These are phyloP conservation scores for Datura wrightii DNA, from an alignment of 257 asterid genomes.

Conservation along the genomic window DNA sequence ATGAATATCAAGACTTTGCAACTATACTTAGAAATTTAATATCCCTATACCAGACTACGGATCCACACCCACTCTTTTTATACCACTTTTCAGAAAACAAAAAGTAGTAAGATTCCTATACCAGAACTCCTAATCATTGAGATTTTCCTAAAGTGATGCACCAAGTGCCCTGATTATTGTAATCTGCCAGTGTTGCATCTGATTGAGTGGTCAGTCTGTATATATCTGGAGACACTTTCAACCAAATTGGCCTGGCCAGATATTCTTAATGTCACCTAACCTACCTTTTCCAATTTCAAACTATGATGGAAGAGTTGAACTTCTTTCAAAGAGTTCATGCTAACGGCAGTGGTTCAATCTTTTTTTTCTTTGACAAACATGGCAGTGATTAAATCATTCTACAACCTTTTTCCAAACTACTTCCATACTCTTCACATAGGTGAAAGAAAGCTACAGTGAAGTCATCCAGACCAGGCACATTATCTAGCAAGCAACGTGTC, in stretches of 20 bases:
- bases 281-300: not conserved
- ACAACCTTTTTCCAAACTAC: slow-evolving; percentile 1
- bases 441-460: not conserved
- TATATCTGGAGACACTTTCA: not conserved
- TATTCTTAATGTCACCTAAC: not conserved
- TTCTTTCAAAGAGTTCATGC: slow-evolving; percentile 10
- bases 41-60: not conserved
- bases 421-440: not conserved
- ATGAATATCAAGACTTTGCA: not conserved
- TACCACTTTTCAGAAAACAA: not conserved
- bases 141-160: not conserved
- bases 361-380: too few relatives aligned
- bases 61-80: not conserved
- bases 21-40: slow-evolving; percentile 18
- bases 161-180: not conserved
- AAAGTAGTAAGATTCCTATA: not conserved
- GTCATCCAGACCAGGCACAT: not conserved
- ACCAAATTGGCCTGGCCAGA: not conserved
- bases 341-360: not conserved
- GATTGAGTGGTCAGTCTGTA: not conserved
- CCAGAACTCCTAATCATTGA: not conserved
- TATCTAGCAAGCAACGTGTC: slow-evolving; percentile 1
- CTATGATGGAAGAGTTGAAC: not conserved
- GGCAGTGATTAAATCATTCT: not conserved
- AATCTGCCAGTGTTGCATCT: not conserved